Evolutionary conservation across 345 rosid species (phyloP), one percentile per base, ranked within the genome.

Genomic region (Aethionema arabicum): DNA sequence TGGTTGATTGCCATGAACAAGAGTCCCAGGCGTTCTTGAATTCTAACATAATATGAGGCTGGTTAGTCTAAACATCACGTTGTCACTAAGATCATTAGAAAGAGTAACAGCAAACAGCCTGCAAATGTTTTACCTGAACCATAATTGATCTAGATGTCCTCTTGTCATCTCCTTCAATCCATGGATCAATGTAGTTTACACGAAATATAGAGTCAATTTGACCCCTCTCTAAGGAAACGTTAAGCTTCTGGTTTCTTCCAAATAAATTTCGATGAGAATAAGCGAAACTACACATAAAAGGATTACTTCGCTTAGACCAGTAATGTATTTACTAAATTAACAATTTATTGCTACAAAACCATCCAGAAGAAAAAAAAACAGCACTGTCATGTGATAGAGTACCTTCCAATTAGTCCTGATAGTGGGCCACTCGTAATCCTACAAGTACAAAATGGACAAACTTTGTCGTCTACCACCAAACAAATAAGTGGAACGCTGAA

Each of bases 151-250:
- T 84, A 52, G 97, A 87, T 59, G 96, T 90, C 67, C 87, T 80
- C 69, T 90, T 93, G 76, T 93, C 97, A 58, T 90, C 95, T 49
- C 97, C 97, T 79, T 87, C 88, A 76, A 93, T 93, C 99, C 99
- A 93, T 37, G 99, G 99, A 76, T 90, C 99, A 11, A 90, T 90
- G 79, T 90, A 93, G 74, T 93, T 93, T 65, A 85, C 51, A 31
- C 96, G 90, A 67, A 85, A 90, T 73, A 90, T 84, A 6, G 99
- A 93, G 74, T 93, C 97, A 69, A 87, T 82, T 76, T 93, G 99
- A 65, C 96, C 95, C 72, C 91, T 83, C 79, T 90, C 97, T 52
- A 85, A 72, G 46, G 99, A 90, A 54, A 90, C 78, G 60, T 93
- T 90, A 58, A 93, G 80, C 71, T 93, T 93, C 63, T 87, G 99